These are phyloP conservation scores for Lepiota brunneoincarnata DNA, from an alignment of 768 basidiomycete species.

Conservation along the genomic window DNA sequence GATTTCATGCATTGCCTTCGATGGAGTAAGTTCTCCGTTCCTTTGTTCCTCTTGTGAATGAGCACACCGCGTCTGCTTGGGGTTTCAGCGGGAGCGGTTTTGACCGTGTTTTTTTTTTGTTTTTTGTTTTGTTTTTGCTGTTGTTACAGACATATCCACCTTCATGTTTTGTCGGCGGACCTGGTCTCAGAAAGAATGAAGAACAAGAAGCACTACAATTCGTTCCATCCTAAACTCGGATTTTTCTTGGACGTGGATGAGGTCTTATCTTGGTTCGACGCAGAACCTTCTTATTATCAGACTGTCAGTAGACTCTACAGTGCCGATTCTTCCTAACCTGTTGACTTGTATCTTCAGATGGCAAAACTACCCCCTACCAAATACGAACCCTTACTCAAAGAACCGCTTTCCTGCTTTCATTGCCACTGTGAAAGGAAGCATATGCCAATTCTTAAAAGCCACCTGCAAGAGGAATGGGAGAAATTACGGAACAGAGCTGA, in stretches of 20 bases:
- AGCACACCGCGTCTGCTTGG: neutral
- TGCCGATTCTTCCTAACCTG: neutral
- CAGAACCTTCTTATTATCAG: constrained; percentile 45
- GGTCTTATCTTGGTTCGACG: constrained; percentile 81
- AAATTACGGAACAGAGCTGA: constrained; percentile 63
- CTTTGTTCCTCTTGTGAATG: neutral
- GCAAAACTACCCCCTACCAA: constrained; percentile 43
- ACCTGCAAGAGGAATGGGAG: constrained; percentile 73
- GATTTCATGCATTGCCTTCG: constrained; percentile 84
- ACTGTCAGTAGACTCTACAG: constrained; percentile 9
- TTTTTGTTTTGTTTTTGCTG: neutral
- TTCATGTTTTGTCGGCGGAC: constrained; percentile 85
- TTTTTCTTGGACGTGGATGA: constrained; percentile 81
- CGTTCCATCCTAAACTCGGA: constrained; percentile 80
- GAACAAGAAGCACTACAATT: constrained; percentile 89
- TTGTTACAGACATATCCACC: constrained; percentile 64
- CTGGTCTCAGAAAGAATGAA: constrained; percentile 69
- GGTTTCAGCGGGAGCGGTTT: neutral
- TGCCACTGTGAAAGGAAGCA: constrained; percentile 65
- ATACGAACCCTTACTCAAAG: constrained; percentile 70
- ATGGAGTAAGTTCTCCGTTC: constrained; percentile 69
- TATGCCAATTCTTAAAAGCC: constrained; percentile 71
- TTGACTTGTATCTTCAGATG: constrained; percentile 39
- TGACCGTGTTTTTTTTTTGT: neutral
- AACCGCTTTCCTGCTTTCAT: constrained; percentile 63